Conservation (phyloP, 495 filamentous ascomycete genomes). For the Annulohypoxylon bovei region DNA sequence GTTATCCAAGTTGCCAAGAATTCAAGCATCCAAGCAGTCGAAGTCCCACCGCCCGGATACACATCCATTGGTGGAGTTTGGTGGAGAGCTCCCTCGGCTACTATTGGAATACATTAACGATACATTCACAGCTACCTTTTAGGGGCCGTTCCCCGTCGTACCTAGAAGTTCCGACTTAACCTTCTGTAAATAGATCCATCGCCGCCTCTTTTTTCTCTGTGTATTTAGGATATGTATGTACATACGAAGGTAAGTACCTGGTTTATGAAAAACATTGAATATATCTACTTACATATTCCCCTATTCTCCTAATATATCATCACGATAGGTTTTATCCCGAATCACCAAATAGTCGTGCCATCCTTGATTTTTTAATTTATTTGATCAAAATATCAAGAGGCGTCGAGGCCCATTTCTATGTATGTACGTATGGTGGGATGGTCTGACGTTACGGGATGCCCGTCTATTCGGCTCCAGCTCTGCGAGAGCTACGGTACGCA, state of each 20-base stretch:
- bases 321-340: not conserved
- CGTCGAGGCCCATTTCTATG: conserved; percentile 1
- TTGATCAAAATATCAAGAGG: not conserved
- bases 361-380: conserved; percentile 2
- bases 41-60: conserved; percentile 33
- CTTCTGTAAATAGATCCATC: conserved; percentile 35
- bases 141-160: conserved; percentile 35
- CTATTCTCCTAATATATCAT: not conserved
- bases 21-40: conserved; percentile 2
- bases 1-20: conserved; percentile 7
- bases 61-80: conserved; percentile 32
- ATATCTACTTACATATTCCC: not conserved
- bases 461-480: conserved; percentile 38
- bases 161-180: conserved; percentile 28
- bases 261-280: not conserved
- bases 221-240: not conserved
- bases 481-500: conserved; percentile 30
- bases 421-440: conserved; percentile 26
- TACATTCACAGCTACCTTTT: conserved; percentile 37
- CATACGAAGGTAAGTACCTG: not conserved
- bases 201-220: conserved; percentile 17
- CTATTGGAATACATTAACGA: conserved; percentile 21
- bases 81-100: conserved; percentile 33
- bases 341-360: conserved; percentile 3
- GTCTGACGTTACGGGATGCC: conserved; percentile 36